A percentile compares a stretch with the other conserved stretches of the same genome.
These are phyloP conservation scores for Glomus cerebriforme DNA, from an alignment of 192 early-diverging fungal species.

Conservation along the genomic window DNA sequence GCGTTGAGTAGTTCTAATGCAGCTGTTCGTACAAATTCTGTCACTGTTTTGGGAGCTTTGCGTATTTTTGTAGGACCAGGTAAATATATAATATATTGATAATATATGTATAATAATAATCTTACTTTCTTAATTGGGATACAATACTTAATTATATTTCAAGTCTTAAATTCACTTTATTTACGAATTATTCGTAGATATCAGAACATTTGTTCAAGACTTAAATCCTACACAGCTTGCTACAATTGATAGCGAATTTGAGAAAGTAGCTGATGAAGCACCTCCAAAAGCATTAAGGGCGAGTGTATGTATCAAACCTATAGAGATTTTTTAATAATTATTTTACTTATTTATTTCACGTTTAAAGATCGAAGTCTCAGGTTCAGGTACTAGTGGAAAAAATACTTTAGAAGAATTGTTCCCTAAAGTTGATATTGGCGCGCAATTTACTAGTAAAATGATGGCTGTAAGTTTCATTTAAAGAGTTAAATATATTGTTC, in stretches of 20 bases:
- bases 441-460: slow-evolving; percentile 60
- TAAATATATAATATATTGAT: slow-evolving; percentile 31
- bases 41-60: slow-evolving; percentile 80
- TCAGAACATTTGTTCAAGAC: slow-evolving; percentile 86
- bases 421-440: slow-evolving; percentile 81
- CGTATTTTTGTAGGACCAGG: slow-evolving; percentile 81
- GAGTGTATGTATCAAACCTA: slow-evolving; percentile 29
- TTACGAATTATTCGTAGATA: slow-evolving; percentile 48
- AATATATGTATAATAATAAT: background rate
- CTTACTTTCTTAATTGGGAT: background rate
- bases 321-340: background rate
- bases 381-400: slow-evolving; percentile 31
- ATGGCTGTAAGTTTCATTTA: slow-evolving; percentile 38
- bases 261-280: slow-evolving; percentile 73
- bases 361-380: slow-evolving; percentile 34
- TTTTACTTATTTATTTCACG: background rate
- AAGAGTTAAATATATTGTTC: slow-evolving; percentile 6
- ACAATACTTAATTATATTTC: slow-evolving; percentile 16
- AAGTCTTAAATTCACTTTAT: no score
- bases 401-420: slow-evolving; percentile 83
- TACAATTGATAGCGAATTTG: slow-evolving; percentile 91
- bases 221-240: slow-evolving; percentile 80
- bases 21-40: slow-evolving; percentile 76
- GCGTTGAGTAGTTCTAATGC: slow-evolving; percentile 83
- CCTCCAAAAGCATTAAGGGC: slow-evolving; percentile 67